Evolutionary conservation across 2,329 filamentous ascomycete genomes (phyloP), one percentile per base, ranked within the genome.

Genomic region (Reticulascus tulasneorum): DNA sequence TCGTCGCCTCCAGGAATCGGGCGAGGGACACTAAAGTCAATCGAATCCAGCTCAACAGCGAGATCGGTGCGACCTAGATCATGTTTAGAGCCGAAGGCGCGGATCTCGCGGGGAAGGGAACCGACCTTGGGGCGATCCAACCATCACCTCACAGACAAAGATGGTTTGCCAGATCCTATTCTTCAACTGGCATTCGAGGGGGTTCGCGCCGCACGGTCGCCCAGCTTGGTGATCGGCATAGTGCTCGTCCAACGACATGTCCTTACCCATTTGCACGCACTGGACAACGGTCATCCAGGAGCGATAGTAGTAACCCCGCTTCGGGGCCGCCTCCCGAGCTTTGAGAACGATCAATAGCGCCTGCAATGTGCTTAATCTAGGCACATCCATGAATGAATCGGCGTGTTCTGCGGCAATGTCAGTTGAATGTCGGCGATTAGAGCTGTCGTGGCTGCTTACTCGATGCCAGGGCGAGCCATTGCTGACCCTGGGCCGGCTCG

Each of bases 241-340:
- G 62, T 97, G 91, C 46, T 95, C 88, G 54, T 96, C 82, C 6
- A 97, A 68, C 15, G 89, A 87, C 21, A 97, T 69, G 55, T 96
- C 91, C 53, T 94, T 93, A 18, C 81, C 88, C 87, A 97, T 95
- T 29, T 89, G 84, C 7, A 94, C 84, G 45, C 91, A 88, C 42
- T 90, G 87, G 35, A 95, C 91, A 15, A 94, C 80, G 6, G 86
- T 87, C 79, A 96, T 94, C 91, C 93, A 97, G 1, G 93, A 97
- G 23, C 91, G 82, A 62, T 93, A 97, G 60, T 93, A 97, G 56
- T 97, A 97, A 2, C 93, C 93, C 42, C 87, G 81, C 55, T 94
- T 94, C 0, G 91, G 90, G 8, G 85, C 81, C n/a, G 86, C 85
- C 60, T 97, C 91, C 45, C 89, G 78, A 2, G 91, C 93, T 59